These are phyloP conservation scores for Fusarium piperis DNA, from an alignment of 2,329 filamentous ascomycete genomes.

Conservation along the genomic window DNA sequence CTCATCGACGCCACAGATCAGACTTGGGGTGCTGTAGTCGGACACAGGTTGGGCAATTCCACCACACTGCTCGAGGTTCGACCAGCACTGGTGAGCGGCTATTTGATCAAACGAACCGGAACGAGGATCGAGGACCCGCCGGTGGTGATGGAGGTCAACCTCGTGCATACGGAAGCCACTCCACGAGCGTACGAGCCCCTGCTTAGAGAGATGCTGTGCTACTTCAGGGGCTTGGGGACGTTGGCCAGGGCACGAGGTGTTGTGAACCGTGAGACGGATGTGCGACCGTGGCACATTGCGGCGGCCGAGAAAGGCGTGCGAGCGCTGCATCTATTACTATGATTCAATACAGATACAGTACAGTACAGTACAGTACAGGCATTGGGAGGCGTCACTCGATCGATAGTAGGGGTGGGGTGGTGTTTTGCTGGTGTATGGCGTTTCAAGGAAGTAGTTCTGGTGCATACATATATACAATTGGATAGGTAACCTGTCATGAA, in stretches of 20 bases:
- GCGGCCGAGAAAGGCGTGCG: conserved; percentile 75
- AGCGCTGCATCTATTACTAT: conserved; percentile 73
- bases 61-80: conserved; percentile 63
- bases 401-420: neutral
- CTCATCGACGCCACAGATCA: conserved; percentile 79
- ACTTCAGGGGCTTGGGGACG: conserved; percentile 75
- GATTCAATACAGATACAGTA: conserved; percentile 39
- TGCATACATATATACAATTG: conserved; percentile 23
- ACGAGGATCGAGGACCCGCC: conserved; percentile 66
- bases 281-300: conserved; percentile 82
- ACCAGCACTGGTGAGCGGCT: conserved; percentile 70
- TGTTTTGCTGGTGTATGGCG: conserved; percentile 27
- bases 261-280: conserved; percentile 66
- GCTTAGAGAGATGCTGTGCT: conserved; percentile 74
- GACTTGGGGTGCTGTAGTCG: conserved; percentile 77
- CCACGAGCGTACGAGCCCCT: conserved; percentile 69
- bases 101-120: conserved; percentile 72
- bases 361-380: neutral
- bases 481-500: conserved; percentile 1
- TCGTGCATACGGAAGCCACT: conserved; percentile 64
- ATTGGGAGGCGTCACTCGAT: conserved; percentile 28
- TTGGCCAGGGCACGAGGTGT: conserved; percentile 74
- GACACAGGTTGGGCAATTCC: conserved; percentile 72
- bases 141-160: conserved; percentile 70
- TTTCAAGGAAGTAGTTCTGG: conserved; percentile 4